Base-by-base conservation (phyloP, 225 moss, liverwort and hornwort genomes). In the Takakia lepidozioides region DNA sequence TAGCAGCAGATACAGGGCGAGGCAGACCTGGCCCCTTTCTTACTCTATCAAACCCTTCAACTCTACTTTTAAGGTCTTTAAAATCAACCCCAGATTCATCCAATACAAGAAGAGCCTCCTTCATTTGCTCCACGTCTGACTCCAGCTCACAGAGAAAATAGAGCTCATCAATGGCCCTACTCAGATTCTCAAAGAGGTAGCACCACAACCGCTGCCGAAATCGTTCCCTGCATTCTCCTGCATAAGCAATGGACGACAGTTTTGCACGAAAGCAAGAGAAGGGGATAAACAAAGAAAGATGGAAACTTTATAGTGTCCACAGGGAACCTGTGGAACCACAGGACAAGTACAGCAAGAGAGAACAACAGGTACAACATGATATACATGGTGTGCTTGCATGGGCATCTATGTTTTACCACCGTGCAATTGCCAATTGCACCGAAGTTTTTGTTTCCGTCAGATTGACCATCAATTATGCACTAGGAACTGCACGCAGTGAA, bases 121-220 rank as follows among this genome's bases (percentile, higher is more conserved):
- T 58, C 1, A 66, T 72, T 13, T 72, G 60, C n/a, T 72, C 66
- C 27, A 62, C 43, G 54, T 72, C 66, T 48, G 66, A 72, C 43
- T 72, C 71, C 19, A 72, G 66, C 52, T 72, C 61, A 38, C 71
- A 72, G 43, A 66, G 51, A 25, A 61, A 61, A 42, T 66, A 72
- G 23, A 72, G 71, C 46, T 72, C 71, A 29, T 72, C 61, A 35
- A 72, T 66, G 30, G 61, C 60, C 38, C 66, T 60, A 46, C 61
- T 72, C 47, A 72, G 45, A 35, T 72, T 72, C 44, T 72, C 71
- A 61, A 66, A 66, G 30, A 72, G 46, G 38, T 60, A 72, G 52
- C 66, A 66, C 71, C 71, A 72, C 56, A 72, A 32, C 52, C 61
- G 65, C 17, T 66, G 71, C 23, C 61, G 71, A 54, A 66, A 66